Percentiles rank a stretch among this genome's conserved stretches.
These are phyloP conservation scores for Claviceps sp. DNA, from an alignment of 2,329 filamentous ascomycete genomes.

Conservation along the genomic window DNA sequence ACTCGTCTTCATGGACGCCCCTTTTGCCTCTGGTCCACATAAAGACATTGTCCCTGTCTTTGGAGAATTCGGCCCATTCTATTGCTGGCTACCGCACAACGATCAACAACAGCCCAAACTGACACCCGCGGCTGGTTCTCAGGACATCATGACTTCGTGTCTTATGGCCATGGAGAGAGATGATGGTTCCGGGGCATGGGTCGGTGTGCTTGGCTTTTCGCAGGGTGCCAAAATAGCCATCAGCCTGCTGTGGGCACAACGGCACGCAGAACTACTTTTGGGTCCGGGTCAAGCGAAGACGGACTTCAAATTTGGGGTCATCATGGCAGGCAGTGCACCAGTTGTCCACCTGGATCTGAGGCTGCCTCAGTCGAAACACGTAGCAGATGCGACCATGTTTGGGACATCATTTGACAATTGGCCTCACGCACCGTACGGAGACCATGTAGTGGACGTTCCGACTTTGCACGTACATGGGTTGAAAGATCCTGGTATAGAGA, in stretches of 20 bases:
- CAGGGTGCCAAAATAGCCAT: conserved; percentile 51
- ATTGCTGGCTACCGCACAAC: conserved; percentile 45
- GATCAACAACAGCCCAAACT: conserved; percentile 33
- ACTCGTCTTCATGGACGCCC: conserved; percentile 58
- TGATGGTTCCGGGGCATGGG: conserved; percentile 42
- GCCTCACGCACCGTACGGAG: conserved; percentile 35
- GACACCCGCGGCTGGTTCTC: conserved; percentile 28
- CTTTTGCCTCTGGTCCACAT: conserved; percentile 48
- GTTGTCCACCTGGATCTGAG: conserved; percentile 23
- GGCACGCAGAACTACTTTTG: conserved; percentile 9
- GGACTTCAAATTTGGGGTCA: conserved; percentile 21
- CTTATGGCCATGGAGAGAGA: conserved; percentile 37
- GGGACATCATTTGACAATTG: conserved; percentile 14
- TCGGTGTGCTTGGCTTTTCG: conserved; percentile 51
- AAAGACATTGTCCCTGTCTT: conserved; percentile 53
- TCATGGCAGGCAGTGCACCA: conserved; percentile 22
- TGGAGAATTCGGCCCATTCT: conserved; percentile 51
- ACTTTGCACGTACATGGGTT: conserved; percentile 31
- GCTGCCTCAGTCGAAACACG: conserved; percentile 37
- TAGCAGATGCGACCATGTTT: conserved; percentile 12
- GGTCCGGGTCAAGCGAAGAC: neutral
- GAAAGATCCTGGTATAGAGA: conserved; percentile 46
- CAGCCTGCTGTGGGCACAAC: conserved; percentile 50
- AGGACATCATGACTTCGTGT: conserved; percentile 26
- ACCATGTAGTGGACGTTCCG: conserved; percentile 18